phyloP scores from a whole-genome alignment of 257 asterid species.

The Capsicum pubescens region DNA sequence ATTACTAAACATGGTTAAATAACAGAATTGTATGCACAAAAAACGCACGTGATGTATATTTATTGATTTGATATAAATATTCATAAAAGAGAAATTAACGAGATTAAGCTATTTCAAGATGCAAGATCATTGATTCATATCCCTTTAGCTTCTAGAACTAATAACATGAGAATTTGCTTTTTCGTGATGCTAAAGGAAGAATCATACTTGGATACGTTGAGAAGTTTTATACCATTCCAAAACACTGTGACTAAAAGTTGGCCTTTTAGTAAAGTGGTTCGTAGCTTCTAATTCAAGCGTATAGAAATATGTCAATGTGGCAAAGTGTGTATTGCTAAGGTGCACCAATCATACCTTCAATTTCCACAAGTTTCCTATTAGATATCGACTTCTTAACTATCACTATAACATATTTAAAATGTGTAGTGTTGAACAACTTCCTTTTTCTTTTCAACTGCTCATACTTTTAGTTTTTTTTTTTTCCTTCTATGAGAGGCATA shows the following conservation, averaged over 20 bases:
- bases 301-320: constrained; percentile 4
- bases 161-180: constrained; percentile 7
- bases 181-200: constrained; percentile 28
- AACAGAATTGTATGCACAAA: neutral
- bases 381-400: neutral
- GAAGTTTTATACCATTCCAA: neutral
- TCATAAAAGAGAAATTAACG: neutral
- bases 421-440: neutral
- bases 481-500: neutral
- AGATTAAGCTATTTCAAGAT: neutral
- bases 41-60: too few relatives aligned
- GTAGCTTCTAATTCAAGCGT: constrained; percentile 31
- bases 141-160: constrained; percentile 6
- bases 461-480: too few relatives aligned
- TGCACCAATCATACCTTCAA: constrained; percentile 7
- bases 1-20: neutral
- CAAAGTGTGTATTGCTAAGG: constrained; percentile 1
- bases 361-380: neutral
- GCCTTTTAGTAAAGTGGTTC: constrained; percentile 28
- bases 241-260: constrained; percentile 9
- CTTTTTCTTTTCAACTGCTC: neutral
- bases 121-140: neutral
- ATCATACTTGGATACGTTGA: constrained; percentile 1
- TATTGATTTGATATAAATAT: too few relatives aligned
- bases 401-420: neutral